phyloP scores from a whole-genome alignment of 768 basidiomycete species.

The Naganishia vishniacii region DNA sequence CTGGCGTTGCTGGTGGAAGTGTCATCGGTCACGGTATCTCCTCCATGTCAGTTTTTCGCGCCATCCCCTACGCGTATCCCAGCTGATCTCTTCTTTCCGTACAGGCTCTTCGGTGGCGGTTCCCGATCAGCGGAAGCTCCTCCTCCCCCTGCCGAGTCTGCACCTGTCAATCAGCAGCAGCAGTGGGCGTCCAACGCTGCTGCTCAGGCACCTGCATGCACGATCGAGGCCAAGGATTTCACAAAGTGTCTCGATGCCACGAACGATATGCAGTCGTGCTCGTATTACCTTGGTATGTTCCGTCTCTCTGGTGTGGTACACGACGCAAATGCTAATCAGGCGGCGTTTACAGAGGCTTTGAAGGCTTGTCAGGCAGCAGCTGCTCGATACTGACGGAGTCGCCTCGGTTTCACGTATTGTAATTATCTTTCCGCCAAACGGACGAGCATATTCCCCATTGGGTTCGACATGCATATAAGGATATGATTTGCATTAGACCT shows the following conservation, averaged over 20 bases:
- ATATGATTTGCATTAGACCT: too few relatives aligned
- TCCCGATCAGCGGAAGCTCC: conserved; percentile 25
- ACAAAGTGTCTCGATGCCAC: conserved; percentile 49
- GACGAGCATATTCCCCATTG: neutral
- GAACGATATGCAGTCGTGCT: conserved; percentile 43
- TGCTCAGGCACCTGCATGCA: conserved; percentile 35
- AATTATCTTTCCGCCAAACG: too few relatives aligned
- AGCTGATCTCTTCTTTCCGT: neutral
- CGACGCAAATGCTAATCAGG: neutral
- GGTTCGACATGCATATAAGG: too few relatives aligned
- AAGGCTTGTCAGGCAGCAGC: conserved; percentile 49
- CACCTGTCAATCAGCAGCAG: conserved; percentile 38
- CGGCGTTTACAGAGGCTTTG: conserved; percentile 23
- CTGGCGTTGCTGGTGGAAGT: conserved; percentile 43
- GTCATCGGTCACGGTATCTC: conserved; percentile 48
- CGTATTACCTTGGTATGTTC: conserved; percentile 42
- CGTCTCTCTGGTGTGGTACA: conserved; percentile 34
- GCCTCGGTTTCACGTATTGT: neutral
- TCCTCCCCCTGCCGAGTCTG: conserved; percentile 33
- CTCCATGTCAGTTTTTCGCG: conserved; percentile 35
- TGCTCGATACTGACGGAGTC: conserved; percentile 39
- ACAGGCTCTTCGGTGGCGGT: conserved; percentile 40
- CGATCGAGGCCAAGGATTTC: conserved; percentile 48
- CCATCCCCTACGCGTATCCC: neutral
- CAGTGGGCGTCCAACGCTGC: conserved; percentile 23